A percentile compares a stretch with the other conserved stretches of the same genome.
These are phyloP conservation scores for Crotalaria pallida DNA, from an alignment of 306 rosid genomes.

Conservation along the genomic window DNA sequence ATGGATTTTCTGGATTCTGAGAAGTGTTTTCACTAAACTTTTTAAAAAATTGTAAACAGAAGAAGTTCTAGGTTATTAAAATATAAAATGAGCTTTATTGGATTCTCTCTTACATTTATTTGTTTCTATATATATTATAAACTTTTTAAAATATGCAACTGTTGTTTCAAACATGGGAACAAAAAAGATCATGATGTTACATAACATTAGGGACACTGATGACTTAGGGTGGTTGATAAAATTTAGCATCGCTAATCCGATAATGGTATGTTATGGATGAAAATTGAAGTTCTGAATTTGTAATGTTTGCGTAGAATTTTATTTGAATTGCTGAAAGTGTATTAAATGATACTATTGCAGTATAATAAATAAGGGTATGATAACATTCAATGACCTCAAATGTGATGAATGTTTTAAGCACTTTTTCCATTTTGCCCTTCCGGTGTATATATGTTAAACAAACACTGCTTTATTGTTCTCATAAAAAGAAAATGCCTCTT, in stretches of 20 bases:
- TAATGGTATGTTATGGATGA: background rate
- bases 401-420: background rate
- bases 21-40: background rate
- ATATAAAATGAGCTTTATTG: background rate
- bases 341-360: background rate
- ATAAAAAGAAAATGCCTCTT: too few species aligned
- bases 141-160: background rate
- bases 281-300: background rate
- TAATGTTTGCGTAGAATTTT: background rate
- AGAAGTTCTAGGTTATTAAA: background rate
- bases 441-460: background rate
- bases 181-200: background rate
- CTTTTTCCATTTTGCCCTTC: background rate
- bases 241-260: background rate
- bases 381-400: background rate
- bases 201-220: background rate
- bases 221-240: slow-evolving; percentile 4
- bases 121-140: background rate
- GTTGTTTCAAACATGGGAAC: background rate
- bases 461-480: background rate
- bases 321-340: background rate
- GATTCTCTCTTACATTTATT: background rate
- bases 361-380: background rate
- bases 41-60: background rate
- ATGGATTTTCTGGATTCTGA: background rate